Evolutionary conservation across 345 rosid species (phyloP), one percentile per base, ranked within the genome.

Genomic region (Cardamine chenopodiifolia): DNA sequence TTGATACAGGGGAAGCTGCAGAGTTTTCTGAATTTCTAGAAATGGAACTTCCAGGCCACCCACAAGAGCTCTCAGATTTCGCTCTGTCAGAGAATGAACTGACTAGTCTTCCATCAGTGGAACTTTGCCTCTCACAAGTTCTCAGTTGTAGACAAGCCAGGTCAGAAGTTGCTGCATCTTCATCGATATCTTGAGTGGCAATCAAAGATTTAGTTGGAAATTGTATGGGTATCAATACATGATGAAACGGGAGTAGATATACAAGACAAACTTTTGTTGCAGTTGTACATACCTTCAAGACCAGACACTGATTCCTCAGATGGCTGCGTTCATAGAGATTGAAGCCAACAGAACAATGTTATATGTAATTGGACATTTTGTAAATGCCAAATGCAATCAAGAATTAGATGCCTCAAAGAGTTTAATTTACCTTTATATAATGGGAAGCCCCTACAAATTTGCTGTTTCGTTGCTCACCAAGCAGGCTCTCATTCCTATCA

Each of bases 21-120:
- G 74, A 32, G 31, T 23, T 76, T 48, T 88, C 96, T 66, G 91
- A 82, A 80, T 62, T 80, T 63, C 84, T 84, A 29, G 93, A 86
- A 31, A 87, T 2, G 32, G 96, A 88, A 83, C 67, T 73, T 32
- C 77, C 86, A 32, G 20, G 47, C 71, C 71, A 45, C 57, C 40
- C 85, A 71, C 45, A 70, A 70, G 86, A 75, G 70, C 76, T 86
- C 49, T 68, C 65, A 40, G 83, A 61, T 40, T 75, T 79, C 35
- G 55, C 75, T 68, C 73, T 89, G 62, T 66, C 75, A 64, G 84
- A 78, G 40, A 74, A 31, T 7, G 53, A 74, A 62, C 59, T 52
- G 29, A 79, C 91, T 70, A 63, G 76, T 40, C 31, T 70, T 71
- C 87, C 90, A 81, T 55, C 65, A 74, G 34, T 37, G 62, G 66